Conservation (phyloP, 2,329 filamentous ascomycete species). For the Keithomyces neogunnii region DNA sequence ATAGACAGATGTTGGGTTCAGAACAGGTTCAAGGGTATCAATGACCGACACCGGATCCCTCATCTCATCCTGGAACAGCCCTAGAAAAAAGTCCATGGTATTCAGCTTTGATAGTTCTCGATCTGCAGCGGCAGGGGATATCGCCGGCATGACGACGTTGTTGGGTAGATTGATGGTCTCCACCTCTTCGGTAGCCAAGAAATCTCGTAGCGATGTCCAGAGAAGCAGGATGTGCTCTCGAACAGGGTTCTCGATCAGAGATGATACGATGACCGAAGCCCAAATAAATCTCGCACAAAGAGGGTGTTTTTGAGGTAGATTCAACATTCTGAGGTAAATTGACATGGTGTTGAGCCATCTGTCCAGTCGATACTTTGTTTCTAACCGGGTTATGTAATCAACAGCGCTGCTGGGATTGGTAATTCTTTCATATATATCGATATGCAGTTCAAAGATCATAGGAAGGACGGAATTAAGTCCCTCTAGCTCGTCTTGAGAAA, state of each 20-base stretch:
- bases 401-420: constrained; percentile 48
- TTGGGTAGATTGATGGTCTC: constrained; percentile 60
- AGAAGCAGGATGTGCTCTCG: constrained; percentile 49
- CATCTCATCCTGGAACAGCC: constrained; percentile 75
- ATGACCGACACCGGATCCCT: constrained; percentile 79
- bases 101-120: constrained; percentile 86
- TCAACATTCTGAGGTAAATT: constrained; percentile 30
- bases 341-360: constrained; percentile 45
- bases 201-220: constrained; percentile 50
- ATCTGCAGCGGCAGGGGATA: constrained; percentile 76
- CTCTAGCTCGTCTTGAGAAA: constrained; percentile 16
- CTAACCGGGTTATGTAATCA: constrained; percentile 37
- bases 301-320: constrained; percentile 24
- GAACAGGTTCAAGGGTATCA: constrained; percentile 82
- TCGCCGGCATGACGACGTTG: constrained; percentile 79
- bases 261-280: constrained; percentile 46
- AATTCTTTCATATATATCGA: constrained; percentile 52
- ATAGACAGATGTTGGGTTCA: constrained; percentile 61
- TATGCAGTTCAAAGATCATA: constrained; percentile 53
- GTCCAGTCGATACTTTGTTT: constrained; percentile 40
- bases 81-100: constrained; percentile 93
- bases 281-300: constrained; percentile 47
- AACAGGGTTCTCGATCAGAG: constrained; percentile 42
- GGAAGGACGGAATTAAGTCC: constrained; percentile 39
- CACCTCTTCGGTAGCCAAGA: constrained; percentile 31